Base-by-base conservation (phyloP, 495 filamentous ascomycete genomes). In the Aspergillus saccharolyticus region DNA sequence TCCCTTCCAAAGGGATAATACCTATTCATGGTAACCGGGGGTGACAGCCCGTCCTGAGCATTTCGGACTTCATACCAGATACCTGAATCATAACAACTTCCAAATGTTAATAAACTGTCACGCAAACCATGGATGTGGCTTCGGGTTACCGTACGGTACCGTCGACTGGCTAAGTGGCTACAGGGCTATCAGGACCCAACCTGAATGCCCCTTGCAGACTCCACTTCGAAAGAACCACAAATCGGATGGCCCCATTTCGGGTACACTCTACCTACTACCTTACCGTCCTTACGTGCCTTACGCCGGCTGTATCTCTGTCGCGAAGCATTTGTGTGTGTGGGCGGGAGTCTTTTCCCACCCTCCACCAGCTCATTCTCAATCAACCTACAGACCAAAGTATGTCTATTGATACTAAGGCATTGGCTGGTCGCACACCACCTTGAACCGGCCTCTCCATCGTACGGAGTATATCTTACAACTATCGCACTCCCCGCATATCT, bases 161-260 rank as follows among this genome's bases (percentile, higher is more conserved):
- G 52, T 39, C 42, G 57, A 54, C 44, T 44, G 33, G 14, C 33
- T 39, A 39, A n/a, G n/a, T n/a, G n/a, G n/a, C n/a, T n/a, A n/a
- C n/a, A n/a, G n/a, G n/a, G n/a, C n/a, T n/a, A n/a, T n/a, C n/a
- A n/a, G n/a, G n/a, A n/a, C 14, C 33, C 45, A 52, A 53, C 42
- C 48, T 44, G 55, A 57, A 51, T 52, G 53, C 57, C 62, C 62
- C 62, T 64, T 64, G 62, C 62, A 64, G 53, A 16, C 55, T 55
- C 61, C 57, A 60, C 61, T 17, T 12, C 42, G 17, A 39, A 46
- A 24, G 51, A 57, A 57, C 59, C 33, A 48, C 59, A 52, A 61
- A 61, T 61, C 59, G 59, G 59, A 61, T 51, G 17, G 53, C 47
- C n/a, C 9, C 55, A 58, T 56, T 59, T 56, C 56, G 56, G 56